Evolutionary conservation across 495 filamentous ascomycete species (phyloP).

Genomic region (Aspergillus cavernicola): DNA sequence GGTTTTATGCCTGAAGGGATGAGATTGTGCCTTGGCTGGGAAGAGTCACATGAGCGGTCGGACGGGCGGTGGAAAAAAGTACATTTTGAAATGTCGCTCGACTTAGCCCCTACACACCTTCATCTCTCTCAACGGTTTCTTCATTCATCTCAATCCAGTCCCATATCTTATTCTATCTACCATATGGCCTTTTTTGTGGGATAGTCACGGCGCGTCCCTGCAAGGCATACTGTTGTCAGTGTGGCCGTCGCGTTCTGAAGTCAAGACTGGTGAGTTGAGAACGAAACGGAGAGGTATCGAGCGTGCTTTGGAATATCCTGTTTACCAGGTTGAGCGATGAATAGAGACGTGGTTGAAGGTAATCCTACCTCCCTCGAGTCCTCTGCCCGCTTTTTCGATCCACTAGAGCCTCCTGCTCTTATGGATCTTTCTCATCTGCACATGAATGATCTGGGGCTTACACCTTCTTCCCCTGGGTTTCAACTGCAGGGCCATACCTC

Average conservation of each 20-base stretch:
- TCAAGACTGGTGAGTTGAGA: neutral
- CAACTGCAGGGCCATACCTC: constrained; percentile 23
- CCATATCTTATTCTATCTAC: neutral
- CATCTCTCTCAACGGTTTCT: neutral
- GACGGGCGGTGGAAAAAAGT: constrained; percentile 15
- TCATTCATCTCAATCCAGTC: too few species aligned
- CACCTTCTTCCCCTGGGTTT: constrained; percentile 40
- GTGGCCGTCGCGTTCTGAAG: neutral
- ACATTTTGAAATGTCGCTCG: neutral
- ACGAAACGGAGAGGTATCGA: neutral
- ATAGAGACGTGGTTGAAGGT: constrained; percentile 35
- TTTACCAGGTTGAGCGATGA: constrained; percentile 22
- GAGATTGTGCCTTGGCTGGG: neutral
- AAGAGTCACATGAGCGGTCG: constrained; percentile 19
- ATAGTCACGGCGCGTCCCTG: neutral
- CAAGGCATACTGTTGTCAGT: neutral
- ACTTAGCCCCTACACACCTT: neutral
- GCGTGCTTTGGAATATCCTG: constrained; percentile 1
- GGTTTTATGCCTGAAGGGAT: constrained; percentile 11
- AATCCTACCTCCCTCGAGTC: constrained; percentile 36
- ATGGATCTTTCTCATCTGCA: constrained; percentile 21
- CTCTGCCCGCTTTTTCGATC: constrained; percentile 17
- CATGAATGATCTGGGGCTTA: constrained; percentile 43
- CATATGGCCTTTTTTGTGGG: neutral
- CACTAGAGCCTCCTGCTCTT: constrained; percentile 16